These are phyloP conservation scores for Piloderma croceum DNA, from an alignment of 768 basidiomycete genomes.

Conservation along the genomic window DNA sequence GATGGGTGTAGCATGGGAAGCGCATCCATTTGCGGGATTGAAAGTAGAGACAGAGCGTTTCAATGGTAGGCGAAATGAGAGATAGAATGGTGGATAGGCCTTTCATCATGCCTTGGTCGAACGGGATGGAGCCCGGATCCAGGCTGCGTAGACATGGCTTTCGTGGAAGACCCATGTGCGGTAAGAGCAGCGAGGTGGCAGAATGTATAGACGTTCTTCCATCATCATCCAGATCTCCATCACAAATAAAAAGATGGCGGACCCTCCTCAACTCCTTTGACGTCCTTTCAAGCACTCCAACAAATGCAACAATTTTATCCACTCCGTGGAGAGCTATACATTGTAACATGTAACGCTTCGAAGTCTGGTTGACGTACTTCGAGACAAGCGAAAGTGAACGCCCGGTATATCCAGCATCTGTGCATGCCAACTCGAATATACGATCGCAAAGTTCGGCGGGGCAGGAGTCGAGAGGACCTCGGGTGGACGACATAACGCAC, in stretches of 20 bases:
- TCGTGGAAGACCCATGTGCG: no score
- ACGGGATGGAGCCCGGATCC: no score
- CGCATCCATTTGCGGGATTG: no score
- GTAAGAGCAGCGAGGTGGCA: no score
- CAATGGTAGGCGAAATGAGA: no score
- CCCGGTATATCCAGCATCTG: slow-evolving; percentile 31
- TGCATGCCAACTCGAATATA: slow-evolving; percentile 33
- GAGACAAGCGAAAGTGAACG: slow-evolving; percentile 34
- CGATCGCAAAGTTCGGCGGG: slow-evolving; percentile 25
- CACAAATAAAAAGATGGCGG: slow-evolving; percentile 24
- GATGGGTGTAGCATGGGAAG: no score
- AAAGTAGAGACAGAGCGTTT: no score
- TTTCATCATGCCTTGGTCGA: no score
- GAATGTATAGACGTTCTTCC: no score
- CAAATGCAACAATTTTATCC: slow-evolving; percentile 20
- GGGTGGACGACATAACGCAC: no score
- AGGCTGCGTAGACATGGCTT: no score
- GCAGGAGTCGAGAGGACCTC: slow-evolving; percentile 11
- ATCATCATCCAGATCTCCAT: slow-evolving; percentile 13
- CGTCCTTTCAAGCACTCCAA: slow-evolving; percentile 15
- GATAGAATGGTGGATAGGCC: no score
- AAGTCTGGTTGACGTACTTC: slow-evolving; percentile 20
- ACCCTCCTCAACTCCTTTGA: slow-evolving; percentile 20
- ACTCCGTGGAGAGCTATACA: slow-evolving; percentile 25
- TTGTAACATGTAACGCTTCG: slow-evolving; percentile 22